Evolutionary conservation across 2,329 filamentous ascomycete species (phyloP).

Genomic region (Colletotrichum salicis): DNA sequence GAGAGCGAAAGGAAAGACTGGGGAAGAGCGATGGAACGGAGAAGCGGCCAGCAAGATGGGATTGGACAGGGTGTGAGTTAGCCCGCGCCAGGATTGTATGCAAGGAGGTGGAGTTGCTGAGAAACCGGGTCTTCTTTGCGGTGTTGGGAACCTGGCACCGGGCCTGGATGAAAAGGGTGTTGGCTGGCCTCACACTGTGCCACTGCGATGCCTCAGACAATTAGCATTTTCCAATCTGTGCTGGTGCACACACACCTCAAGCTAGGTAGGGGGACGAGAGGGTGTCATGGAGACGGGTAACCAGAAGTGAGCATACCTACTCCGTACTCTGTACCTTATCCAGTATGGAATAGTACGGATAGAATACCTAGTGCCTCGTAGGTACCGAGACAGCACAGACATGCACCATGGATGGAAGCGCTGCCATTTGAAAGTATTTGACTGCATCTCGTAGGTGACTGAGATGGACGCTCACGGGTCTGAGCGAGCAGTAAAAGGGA

Average conservation of each 20-base stretch:
- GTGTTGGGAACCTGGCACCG: neutral
- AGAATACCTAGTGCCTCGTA: neutral
- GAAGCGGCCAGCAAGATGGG: constrained; percentile 7
- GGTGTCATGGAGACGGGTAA: constrained; percentile 5
- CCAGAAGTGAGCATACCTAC: neutral
- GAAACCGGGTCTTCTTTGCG: neutral
- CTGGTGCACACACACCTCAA: constrained; percentile 6
- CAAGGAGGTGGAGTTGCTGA: constrained; percentile 29
- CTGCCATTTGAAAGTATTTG: neutral
- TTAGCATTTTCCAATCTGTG: constrained; percentile 8
- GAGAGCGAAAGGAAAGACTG: constrained; percentile 3
- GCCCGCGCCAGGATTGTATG: constrained; percentile 2
- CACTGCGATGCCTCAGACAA: constrained; percentile 25
- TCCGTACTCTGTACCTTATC: no score
- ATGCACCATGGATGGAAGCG: no score
- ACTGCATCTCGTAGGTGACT: constrained; percentile 1
- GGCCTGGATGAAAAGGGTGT: neutral
- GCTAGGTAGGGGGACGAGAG: neutral
- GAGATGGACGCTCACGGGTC: constrained; percentile 17
- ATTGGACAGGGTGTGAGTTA: constrained; percentile 18
- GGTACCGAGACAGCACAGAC: neutral
- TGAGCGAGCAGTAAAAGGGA: constrained; percentile 25
- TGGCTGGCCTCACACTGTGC: constrained; percentile 29
- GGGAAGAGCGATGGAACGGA: constrained; percentile 17
- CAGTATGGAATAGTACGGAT: neutral